phyloP scores from a whole-genome alignment of 306 rosid species.

The Citrullus mucosospermus region DNA sequence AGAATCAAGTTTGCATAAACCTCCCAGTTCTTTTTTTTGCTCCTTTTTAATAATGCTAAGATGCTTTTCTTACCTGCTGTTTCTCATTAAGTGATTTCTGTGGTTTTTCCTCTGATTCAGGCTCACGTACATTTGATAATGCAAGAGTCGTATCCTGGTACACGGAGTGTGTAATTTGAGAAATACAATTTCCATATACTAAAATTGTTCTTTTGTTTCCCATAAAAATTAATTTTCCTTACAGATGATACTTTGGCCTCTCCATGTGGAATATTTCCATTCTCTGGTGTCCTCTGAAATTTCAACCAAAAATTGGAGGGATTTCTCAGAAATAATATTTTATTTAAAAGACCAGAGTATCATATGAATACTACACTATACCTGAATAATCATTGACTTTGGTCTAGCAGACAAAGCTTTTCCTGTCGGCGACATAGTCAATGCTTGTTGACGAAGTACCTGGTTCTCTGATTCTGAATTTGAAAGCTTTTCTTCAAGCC shows the following conservation, averaged over 20 bases:
- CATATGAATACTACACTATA: constrained; percentile 19
- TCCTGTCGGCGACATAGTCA: constrained; percentile 88
- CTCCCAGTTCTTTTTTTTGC: neutral
- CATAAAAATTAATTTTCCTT: constrained; percentile 11
- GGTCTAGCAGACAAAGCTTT: constrained; percentile 67
- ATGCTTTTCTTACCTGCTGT: constrained; percentile 66
- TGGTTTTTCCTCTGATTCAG: constrained; percentile 96
- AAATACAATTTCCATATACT: neutral
- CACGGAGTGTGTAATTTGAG: neutral
- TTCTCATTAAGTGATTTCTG: constrained; percentile 97
- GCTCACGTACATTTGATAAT: constrained; percentile 71
- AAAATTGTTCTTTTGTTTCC: neutral
- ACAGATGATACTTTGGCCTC: constrained; percentile 54
- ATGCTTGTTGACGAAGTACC: constrained; percentile 98
- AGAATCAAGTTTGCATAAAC: constrained; percentile 10
- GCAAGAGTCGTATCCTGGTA: constrained; percentile 73
- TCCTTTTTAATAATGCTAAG: neutral
- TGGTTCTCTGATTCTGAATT: constrained; percentile 97
- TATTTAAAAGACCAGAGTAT: neutral
- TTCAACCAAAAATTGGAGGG: constrained; percentile 9
- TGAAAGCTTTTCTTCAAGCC: constrained; percentile 94
- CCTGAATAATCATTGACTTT: constrained; percentile 83
- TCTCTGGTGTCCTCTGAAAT: constrained; percentile 88
- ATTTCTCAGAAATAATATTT: constrained; percentile 5
- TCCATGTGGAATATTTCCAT: constrained; percentile 70